Evolutionary conservation across 2,329 filamentous ascomycete genomes (phyloP).

Genomic region (Diplodia corticola): DNA sequence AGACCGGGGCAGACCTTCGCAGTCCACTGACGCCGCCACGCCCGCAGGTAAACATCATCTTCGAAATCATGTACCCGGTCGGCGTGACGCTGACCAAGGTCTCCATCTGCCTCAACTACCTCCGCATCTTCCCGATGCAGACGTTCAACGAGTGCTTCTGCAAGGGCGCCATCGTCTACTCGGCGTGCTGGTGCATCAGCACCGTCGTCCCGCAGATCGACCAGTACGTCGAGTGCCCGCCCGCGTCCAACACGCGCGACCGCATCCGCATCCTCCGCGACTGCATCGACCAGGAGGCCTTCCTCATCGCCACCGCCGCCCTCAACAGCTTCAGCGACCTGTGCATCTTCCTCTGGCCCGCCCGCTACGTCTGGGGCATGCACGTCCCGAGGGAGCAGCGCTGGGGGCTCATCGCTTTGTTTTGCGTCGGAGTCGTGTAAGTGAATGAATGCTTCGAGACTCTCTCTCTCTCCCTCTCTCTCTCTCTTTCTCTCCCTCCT

Average conservation of each 20-base stretch:
- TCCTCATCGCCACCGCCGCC: conserved; percentile 32
- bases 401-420: conserved; percentile 34
- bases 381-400: conserved; percentile 33
- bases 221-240: conserved; percentile 25
- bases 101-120: conserved; percentile 34
- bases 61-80: conserved; percentile 37
- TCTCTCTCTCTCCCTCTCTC: background rate
- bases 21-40: no score
- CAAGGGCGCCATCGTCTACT: conserved; percentile 30
- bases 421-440: conserved; percentile 40
- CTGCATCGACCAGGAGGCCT: conserved; percentile 33
- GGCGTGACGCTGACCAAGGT: conserved; percentile 29
- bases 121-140: conserved; percentile 32
- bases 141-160: conserved; percentile 33
- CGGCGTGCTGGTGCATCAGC: conserved; percentile 27
- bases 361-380: conserved; percentile 32
- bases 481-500: background rate
- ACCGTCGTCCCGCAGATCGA: conserved; percentile 33
- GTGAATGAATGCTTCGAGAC: no score
- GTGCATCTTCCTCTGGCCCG: conserved; percentile 37
- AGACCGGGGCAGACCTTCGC: no score
- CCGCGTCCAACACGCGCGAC: background rate
- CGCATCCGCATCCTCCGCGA: conserved; percentile 21
- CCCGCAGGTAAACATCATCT: conserved; percentile 40
- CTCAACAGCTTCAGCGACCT: conserved; percentile 38